Conservation (phyloP, 768 basidiomycete species). For the Rubroboletus pulcherrimus region DNA sequence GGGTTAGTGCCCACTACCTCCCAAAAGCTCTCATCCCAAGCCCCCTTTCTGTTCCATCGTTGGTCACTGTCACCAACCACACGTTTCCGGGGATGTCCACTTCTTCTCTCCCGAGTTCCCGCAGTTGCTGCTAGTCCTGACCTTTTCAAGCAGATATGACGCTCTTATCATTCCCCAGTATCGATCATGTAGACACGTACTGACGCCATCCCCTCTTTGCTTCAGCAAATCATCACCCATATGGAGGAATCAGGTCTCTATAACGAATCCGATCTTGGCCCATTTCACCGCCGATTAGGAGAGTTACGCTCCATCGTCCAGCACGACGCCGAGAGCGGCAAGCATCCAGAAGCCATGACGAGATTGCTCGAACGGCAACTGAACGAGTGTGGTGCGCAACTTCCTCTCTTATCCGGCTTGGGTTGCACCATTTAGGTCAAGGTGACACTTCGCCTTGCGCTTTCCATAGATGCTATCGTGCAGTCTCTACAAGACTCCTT, state of each 20-base stretch:
- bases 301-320: slow-evolving; percentile 86
- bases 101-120: slow-evolving; percentile 7
- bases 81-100: slow-evolving; percentile 1
- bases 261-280: slow-evolving; percentile 84
- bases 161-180: slow-evolving; percentile 19
- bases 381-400: slow-evolving; percentile 79
- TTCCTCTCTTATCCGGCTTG: slow-evolving; percentile 6
- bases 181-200: slow-evolving; percentile 22
- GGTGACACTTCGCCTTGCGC: neutral
- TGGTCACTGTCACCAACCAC: neutral
- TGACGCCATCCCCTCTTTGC: slow-evolving; percentile 21
- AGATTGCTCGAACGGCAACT: slow-evolving; percentile 88
- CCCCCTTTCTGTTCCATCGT: slow-evolving; percentile 5
- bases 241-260: slow-evolving; percentile 96
- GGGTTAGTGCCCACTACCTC: slow-evolving; percentile 55
- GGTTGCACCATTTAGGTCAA: neutral
- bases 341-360: slow-evolving; percentile 82
- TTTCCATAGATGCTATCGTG: slow-evolving; percentile 64
- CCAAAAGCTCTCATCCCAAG: neutral
- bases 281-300: slow-evolving; percentile 77
- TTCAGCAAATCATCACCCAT: slow-evolving; percentile 88
- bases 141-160: slow-evolving; percentile 23
- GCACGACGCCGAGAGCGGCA: slow-evolving; percentile 73
- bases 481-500: slow-evolving; percentile 78
- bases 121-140: slow-evolving; percentile 22